phyloP scores from a whole-genome alignment of 129 eudicot species.

The Tagetes patula region DNA sequence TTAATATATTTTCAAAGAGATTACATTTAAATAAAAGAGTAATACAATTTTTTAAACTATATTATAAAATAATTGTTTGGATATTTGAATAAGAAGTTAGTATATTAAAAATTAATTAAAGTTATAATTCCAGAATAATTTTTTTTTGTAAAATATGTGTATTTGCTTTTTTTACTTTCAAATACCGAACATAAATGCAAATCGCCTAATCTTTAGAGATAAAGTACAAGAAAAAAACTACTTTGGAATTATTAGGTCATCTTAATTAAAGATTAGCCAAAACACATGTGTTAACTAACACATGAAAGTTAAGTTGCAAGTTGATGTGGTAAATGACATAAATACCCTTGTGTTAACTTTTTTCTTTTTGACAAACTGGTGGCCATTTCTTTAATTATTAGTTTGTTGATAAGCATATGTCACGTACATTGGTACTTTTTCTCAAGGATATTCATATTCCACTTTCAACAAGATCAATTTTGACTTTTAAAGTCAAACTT shows the following conservation, averaged over 20 bases:
- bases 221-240: neutral
- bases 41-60: too few relatives aligned
- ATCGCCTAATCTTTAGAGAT: neutral
- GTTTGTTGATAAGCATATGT: slow-evolving; percentile 12
- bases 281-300: slow-evolving; percentile 22
- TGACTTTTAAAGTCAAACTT: slow-evolving; percentile 11
- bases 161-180: neutral
- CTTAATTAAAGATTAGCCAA: slow-evolving; percentile 25
- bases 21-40: too few relatives aligned
- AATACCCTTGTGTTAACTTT: neutral
- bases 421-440: neutral
- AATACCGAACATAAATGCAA: neutral
- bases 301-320: slow-evolving; percentile 6
- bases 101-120: too few relatives aligned
- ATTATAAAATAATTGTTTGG: too few relatives aligned
- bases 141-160: too few relatives aligned
- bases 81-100: too few relatives aligned
- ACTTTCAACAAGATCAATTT: neutral
- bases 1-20: too few relatives aligned
- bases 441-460: slow-evolving; percentile 11
- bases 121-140: too few relatives aligned
- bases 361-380: slow-evolving; percentile 4
- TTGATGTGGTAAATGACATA: slow-evolving; percentile 12
- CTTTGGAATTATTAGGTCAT: slow-evolving; percentile 30
- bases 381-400: slow-evolving; percentile 21